phyloP scores from a whole-genome alignment of 345 rosid genomes.

The Syzygium oleosum region DNA sequence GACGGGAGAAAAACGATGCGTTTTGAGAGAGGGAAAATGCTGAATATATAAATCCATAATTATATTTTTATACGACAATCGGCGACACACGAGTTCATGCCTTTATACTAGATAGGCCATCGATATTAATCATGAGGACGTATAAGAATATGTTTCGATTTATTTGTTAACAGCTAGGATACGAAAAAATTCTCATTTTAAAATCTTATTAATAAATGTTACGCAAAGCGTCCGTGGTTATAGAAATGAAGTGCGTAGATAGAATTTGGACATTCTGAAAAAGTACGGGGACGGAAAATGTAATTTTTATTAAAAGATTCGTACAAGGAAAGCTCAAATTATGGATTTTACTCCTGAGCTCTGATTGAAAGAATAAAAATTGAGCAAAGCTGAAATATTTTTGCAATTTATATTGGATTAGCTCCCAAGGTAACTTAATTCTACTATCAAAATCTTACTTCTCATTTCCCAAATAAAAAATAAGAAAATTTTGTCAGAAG shows the following conservation, averaged over 20 bases:
- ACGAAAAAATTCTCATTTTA: background rate
- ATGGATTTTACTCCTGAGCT: background rate
- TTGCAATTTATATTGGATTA: background rate
- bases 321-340: no score
- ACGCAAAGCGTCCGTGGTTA: no score
- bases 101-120: no score
- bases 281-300: rapidly evolving
- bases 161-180: background rate
- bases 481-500: background rate
- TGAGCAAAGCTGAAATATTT: background rate
- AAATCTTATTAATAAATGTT: background rate
- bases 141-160: background rate
- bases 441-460: background rate
- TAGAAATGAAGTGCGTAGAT: rapidly evolving
- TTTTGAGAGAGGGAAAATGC: background rate
- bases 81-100: background rate
- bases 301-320: background rate
- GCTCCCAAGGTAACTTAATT: background rate
- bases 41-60: background rate
- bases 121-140: background rate
- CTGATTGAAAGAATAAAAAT: background rate
- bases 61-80: background rate
- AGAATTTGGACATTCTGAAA: background rate
- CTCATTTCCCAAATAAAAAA: background rate
- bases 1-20: background rate